Conservation (phyloP, 2,329 filamentous ascomycete species). For the Aspergillus sp. region DNA sequence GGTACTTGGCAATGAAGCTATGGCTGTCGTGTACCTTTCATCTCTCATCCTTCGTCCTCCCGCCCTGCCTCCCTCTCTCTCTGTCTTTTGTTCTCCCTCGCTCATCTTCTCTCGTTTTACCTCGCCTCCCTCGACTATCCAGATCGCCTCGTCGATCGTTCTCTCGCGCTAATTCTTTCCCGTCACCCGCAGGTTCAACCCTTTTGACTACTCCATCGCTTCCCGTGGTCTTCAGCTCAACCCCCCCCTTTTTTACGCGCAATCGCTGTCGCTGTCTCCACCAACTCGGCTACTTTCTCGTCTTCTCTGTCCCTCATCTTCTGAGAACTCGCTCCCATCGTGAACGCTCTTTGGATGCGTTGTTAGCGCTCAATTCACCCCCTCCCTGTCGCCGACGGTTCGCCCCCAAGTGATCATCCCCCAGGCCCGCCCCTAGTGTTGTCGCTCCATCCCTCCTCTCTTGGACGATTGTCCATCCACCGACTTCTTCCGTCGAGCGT, state of each 20-base stretch:
- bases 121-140: neutral
- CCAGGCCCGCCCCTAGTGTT: neutral
- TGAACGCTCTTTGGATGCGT: neutral
- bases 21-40: neutral
- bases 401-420: neutral
- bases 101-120: neutral
- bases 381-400: neutral
- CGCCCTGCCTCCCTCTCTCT: constrained; percentile 3
- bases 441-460: neutral
- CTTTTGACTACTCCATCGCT: neutral
- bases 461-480: neutral
- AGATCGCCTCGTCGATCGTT: neutral
- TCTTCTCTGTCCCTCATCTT: no score
- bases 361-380: neutral
- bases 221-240: neutral
- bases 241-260: neutral
- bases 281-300: no score
- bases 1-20: neutral
- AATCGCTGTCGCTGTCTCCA: neutral
- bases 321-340: no score
- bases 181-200: neutral
- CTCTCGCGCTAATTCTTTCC: neutral
- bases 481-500: neutral
- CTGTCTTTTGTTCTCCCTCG: neutral
- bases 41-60: constrained; percentile 1